A percentile compares a stretch with the other conserved stretches of the same genome.
phyloP scores from a whole-genome alignment of 1,139 yeast species.

The Candida glucosophila region DNA sequence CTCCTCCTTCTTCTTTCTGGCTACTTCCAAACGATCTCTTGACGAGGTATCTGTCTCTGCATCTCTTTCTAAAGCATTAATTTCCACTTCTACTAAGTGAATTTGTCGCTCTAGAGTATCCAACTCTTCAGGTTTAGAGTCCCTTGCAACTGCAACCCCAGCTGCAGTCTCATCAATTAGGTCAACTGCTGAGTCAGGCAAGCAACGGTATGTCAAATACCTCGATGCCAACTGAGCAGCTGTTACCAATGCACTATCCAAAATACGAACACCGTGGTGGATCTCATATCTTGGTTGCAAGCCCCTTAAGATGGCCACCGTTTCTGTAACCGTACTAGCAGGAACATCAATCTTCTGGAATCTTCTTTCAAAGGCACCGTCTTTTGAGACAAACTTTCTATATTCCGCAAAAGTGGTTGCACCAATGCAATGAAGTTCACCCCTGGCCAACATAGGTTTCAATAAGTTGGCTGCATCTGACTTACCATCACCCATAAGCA shows the following conservation, averaged over 20 bases:
- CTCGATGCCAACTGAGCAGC: slow-evolving; percentile 95
- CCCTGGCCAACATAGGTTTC: slow-evolving; percentile 96
- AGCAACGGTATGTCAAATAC: slow-evolving; percentile 86
- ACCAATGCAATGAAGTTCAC: slow-evolving; percentile 93
- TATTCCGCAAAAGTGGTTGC: slow-evolving; percentile 96
- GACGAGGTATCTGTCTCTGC: slow-evolving; percentile 82
- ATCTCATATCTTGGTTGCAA: slow-evolving; percentile 93
- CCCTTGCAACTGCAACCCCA: slow-evolving; percentile 95
- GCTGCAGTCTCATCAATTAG: slow-evolving; percentile 96
- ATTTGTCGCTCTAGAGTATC: slow-evolving; percentile 90
- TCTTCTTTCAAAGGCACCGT: slow-evolving; percentile 98
- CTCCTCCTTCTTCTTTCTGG: slow-evolving; percentile 72
- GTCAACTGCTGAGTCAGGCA: slow-evolving; percentile 98
- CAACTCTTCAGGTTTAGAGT: slow-evolving; percentile 94
- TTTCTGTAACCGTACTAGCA: slow-evolving; percentile 87
- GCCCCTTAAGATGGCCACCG: slow-evolving; percentile 94
- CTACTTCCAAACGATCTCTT: slow-evolving; percentile 74
- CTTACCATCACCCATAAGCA: slow-evolving; percentile 98
- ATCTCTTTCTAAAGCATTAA: slow-evolving; percentile 94
- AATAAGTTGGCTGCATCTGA: slow-evolving; percentile 91
- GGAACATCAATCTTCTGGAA: slow-evolving; percentile 95
- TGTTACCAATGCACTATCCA: slow-evolving; percentile 88
- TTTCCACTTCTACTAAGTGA: slow-evolving; percentile 87
- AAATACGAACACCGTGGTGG: slow-evolving; percentile 95
- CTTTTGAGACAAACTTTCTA: slow-evolving; percentile 86